Percentiles rank a stretch among this genome's conserved stretches.
Evolutionary conservation across 1,139 yeast species (phyloP).

Genomic region (Pneumocystis murina): DNA sequence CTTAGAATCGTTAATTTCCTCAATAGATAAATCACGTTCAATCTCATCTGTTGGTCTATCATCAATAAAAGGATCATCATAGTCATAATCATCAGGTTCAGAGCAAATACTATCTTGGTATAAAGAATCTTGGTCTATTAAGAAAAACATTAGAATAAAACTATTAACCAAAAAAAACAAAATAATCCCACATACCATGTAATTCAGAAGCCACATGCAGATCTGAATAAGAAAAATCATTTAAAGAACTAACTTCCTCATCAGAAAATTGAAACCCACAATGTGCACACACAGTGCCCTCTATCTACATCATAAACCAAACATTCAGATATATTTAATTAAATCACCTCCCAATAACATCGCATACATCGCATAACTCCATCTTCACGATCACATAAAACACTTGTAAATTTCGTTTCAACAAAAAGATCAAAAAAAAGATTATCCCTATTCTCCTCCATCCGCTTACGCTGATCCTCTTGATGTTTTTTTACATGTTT

Average conservation of each 20-base stretch:
- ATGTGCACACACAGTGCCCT: background rate
- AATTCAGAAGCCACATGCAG: background rate
- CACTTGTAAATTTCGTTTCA: background rate
- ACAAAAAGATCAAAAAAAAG: slow-evolving; percentile 6
- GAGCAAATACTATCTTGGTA: background rate
- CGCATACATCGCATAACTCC: slow-evolving; percentile 7
- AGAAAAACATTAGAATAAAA: background rate
- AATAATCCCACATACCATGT: background rate
- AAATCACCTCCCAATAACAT: slow-evolving; percentile 9
- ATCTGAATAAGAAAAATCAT: background rate
- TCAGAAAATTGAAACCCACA: slow-evolving; percentile 5
- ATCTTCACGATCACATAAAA: slow-evolving; percentile 5
- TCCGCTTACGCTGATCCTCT: slow-evolving; percentile 1
- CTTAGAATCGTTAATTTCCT: background rate
- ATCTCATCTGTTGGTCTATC: background rate
- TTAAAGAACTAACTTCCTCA: background rate
- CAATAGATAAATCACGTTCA: background rate
- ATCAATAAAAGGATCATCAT: slow-evolving; percentile 4
- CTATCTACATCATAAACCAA: background rate
- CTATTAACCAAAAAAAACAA: background rate
- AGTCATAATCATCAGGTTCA: slow-evolving; percentile 5
- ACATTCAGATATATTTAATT: background rate
- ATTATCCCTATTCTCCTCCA: slow-evolving; percentile 1
- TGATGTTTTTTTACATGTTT: background rate
- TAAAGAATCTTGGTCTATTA: background rate